phyloP scores from a whole-genome alignment of 495 filamentous ascomycete genomes.

The Xylaria acuta region DNA sequence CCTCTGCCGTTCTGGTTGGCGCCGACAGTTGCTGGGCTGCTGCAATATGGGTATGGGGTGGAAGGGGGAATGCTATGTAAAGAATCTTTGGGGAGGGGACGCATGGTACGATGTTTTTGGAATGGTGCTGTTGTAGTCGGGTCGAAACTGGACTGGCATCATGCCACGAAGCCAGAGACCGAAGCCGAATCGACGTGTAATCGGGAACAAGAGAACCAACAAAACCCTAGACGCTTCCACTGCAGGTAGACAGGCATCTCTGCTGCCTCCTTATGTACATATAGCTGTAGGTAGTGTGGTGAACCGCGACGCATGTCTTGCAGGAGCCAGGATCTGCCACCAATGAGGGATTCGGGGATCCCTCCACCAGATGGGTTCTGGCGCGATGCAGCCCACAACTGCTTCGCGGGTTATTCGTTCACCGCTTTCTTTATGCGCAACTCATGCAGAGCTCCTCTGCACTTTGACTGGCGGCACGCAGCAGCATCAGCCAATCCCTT shows the following conservation, averaged over 20 bases:
- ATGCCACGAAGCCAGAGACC: slow-evolving; percentile 9
- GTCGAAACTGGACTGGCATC: slow-evolving; percentile 19
- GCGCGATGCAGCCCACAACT: slow-evolving; percentile 7
- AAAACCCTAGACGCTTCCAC: slow-evolving; percentile 7
- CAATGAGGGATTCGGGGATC: neutral
- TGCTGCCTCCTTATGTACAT: neutral
- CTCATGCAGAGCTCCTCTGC: slow-evolving; percentile 10
- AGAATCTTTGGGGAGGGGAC: neutral
- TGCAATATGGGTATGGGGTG: slow-evolving; percentile 1
- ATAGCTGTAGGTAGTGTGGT: neutral
- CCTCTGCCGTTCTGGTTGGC: slow-evolving; percentile 8
- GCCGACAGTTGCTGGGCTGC: neutral
- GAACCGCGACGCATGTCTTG: slow-evolving; percentile 24
- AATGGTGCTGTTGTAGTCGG: slow-evolving; percentile 17
- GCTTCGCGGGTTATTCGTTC: slow-evolving; percentile 18
- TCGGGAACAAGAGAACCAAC: slow-evolving; percentile 3
- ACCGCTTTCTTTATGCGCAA: slow-evolving; percentile 22
- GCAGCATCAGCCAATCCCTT: slow-evolving; percentile 20
- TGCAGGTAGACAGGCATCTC: neutral
- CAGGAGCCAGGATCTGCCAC: slow-evolving; percentile 18
- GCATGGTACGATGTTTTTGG: slow-evolving; percentile 16
- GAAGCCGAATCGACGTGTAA: slow-evolving; percentile 3
- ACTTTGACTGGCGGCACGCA: slow-evolving; percentile 6
- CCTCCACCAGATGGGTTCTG: slow-evolving; percentile 19
- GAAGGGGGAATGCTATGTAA: no score